phyloP scores from a whole-genome alignment of 1,139 yeast species.

The Nakaseomyces kungkrabaensis region DNA sequence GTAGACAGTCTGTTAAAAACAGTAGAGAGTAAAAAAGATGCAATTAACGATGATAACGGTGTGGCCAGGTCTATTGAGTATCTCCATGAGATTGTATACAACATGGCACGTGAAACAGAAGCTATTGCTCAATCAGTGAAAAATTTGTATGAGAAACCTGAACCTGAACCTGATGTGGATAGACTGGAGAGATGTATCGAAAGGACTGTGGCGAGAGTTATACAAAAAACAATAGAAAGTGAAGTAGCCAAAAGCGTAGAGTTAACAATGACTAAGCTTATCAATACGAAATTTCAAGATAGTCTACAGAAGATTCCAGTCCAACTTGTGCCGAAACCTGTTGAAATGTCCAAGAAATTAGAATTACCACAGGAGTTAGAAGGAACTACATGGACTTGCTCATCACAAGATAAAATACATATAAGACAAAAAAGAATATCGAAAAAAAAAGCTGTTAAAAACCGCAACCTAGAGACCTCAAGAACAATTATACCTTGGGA shows the following conservation, averaged over 20 bases:
- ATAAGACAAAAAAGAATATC: neutral
- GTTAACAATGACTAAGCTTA: neutral
- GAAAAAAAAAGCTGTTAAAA: neutral
- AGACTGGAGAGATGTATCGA: neutral
- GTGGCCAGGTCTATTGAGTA: neutral
- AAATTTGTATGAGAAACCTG: neutral
- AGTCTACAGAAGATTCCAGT: neutral
- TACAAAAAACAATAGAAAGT: neutral
- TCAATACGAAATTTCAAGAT: neutral
- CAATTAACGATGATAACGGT: neutral
- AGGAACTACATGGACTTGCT: constrained; percentile 3
- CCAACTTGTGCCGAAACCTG: neutral
- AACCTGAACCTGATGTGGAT: neutral
- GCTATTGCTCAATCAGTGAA: neutral
- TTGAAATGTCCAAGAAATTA: neutral
- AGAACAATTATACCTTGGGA: constrained; percentile 4
- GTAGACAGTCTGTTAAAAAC: neutral
- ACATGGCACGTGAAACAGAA: neutral
- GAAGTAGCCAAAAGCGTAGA: neutral
- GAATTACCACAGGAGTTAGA: neutral
- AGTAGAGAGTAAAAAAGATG: neutral
- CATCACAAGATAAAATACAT: neutral
- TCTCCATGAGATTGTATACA: neutral
- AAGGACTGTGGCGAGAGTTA: neutral
- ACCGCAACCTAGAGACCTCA: neutral